Evolutionary conservation across 176 grass and related monocot species (phyloP).

Genomic region (Puccinellia tenuiflora): DNA sequence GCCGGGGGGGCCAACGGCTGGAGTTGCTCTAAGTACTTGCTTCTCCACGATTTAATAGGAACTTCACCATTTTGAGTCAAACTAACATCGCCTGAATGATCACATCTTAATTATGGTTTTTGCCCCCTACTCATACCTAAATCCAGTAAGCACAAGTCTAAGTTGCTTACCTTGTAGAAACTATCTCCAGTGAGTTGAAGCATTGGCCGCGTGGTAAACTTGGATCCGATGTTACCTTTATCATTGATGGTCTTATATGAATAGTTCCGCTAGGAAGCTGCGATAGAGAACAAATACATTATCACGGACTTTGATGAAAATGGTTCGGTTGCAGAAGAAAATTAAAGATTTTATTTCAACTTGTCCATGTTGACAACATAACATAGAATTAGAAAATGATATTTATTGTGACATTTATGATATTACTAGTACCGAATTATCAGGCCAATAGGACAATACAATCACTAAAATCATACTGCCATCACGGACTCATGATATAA

Average conservation of each 20-base stretch:
- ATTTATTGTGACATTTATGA: not conserved
- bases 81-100: not conserved
- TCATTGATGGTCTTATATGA: constrained; percentile 44
- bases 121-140: not conserved
- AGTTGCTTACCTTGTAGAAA: constrained; percentile 44
- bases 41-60: not conserved
- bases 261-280: constrained; percentile 49
- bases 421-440: not conserved
- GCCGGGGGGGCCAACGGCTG: no score
- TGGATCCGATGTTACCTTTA: constrained; percentile 36
- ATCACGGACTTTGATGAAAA: no score
- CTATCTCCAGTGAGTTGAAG: constrained; percentile 60
- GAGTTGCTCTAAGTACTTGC: no score
- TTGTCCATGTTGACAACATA: not conserved
- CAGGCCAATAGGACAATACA: not conserved
- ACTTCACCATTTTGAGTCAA: not conserved
- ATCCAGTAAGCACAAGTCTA: not conserved
- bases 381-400: not conserved
- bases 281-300: constrained; percentile 12
- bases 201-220: not conserved
- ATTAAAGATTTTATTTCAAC: not conserved
- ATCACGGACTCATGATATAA: not conserved
- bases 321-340: not conserved
- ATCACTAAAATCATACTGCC: not conserved
- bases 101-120: not conserved